Evolutionary conservation across 2,329 filamentous ascomycete genomes (phyloP).

Genomic region (Chrysosporium keratinophilum): DNA sequence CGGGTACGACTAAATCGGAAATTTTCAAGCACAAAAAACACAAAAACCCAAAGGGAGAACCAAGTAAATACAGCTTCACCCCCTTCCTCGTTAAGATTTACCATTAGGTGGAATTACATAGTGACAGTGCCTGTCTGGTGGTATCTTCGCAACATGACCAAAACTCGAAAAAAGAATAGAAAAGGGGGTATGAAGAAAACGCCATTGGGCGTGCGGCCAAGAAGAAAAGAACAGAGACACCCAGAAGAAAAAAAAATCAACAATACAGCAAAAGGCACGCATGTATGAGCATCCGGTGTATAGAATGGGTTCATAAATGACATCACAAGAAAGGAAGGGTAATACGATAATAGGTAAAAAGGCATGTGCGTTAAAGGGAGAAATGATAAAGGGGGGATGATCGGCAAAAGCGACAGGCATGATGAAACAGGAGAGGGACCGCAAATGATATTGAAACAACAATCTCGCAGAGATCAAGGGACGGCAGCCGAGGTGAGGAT

Average conservation of each 20-base stretch:
- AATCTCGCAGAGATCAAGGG: constrained; percentile 12
- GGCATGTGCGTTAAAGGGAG: not conserved
- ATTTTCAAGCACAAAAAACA: constrained; percentile 4
- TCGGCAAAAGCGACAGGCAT: not conserved
- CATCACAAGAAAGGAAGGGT: constrained; percentile 14
- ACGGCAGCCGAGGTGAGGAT: constrained; percentile 12
- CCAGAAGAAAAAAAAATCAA: constrained; percentile 18
- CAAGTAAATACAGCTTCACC: constrained; percentile 9
- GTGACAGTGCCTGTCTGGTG: constrained; percentile 8
- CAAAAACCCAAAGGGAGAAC: constrained; percentile 3
- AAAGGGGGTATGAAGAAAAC: constrained; percentile 14
- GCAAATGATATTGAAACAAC: constrained; percentile 4
- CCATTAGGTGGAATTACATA: constrained; percentile 12
- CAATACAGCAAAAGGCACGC: constrained; percentile 5
- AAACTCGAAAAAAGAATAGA: constrained; percentile 17
- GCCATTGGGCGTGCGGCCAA: constrained; percentile 3
- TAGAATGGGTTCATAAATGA: constrained; percentile 16
- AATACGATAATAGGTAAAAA: not conserved
- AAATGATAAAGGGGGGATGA: not conserved
- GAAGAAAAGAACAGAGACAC: constrained; percentile 14
- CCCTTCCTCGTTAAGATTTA: constrained; percentile 11
- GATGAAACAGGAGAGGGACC: not conserved
- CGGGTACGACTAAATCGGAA: not conserved
- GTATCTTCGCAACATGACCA: constrained; percentile 13
- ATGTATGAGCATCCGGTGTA: constrained; percentile 10